Base-by-base conservation (phyloP, 495 filamentous ascomycete genomes). In the Friedmanniomyces endolithicus region DNA sequence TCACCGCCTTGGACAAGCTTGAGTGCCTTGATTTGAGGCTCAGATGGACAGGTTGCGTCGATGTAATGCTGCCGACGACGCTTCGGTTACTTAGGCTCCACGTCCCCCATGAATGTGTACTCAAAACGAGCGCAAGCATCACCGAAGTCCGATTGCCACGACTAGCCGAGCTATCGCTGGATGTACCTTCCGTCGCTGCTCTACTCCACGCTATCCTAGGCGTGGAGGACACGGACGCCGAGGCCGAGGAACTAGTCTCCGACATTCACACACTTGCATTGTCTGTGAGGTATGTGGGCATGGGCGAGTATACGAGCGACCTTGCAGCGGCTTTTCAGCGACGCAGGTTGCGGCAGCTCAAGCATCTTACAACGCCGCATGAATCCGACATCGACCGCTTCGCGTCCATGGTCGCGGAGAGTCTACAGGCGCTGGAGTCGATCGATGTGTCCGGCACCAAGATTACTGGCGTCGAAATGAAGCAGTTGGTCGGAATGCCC, bases 381-480 rank as follows among this genome's bases (percentile, higher is more conserved):
- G 4, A 41, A 16, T 6, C 3, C 37, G 37, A 41, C 4, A 41
- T 41, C 12, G 37, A 41, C 6, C 37, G 16, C 37, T 6, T 6
- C 37, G 6, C 16, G 6, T 6, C 17, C 6, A 41, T 16, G 37
- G 37, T 41, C 17, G 6, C 37, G 37, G 17, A 41, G 37, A 19
- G 12, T 6, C 17, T 41, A 14, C 12, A 3, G 12, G 37, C 12
- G 16, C 16, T 41, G 37, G 14, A 31, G 17, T 6, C 24, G 0
- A 23, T 70, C 1, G 41, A 65, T 27, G 37, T 70, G 7, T 46
- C 50, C n/a, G 20, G 24, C 14, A 61, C 65, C 0, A 2, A 23
- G 19, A 49, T 70, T 54, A 65, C 67, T 3, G 68, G 68, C 16
- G 58, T 67, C 23, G 64, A 59, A 12, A 54, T 70, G n/a, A 67